Evolutionary conservation across 495 filamentous ascomycete species (phyloP).

Genomic region (Amphirosellinia nigrospora): DNA sequence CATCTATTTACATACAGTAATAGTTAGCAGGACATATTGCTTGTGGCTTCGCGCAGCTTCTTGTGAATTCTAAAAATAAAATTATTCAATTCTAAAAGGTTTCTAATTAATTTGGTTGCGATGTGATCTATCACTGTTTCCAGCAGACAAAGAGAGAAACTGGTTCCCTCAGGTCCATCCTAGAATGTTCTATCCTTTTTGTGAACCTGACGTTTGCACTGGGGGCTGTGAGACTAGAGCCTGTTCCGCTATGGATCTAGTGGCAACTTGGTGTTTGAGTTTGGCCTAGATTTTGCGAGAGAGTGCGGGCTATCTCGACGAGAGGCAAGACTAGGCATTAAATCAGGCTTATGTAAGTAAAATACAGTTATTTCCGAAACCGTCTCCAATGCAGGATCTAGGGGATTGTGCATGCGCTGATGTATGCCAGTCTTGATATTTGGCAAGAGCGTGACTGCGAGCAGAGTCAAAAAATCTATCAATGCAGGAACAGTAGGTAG

Average conservation of each 20-base stretch:
- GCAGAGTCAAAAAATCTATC: too few species aligned
- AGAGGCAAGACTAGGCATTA: not conserved
- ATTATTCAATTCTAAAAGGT: not conserved
- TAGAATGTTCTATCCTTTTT: conserved; percentile 18
- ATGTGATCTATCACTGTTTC: not conserved
- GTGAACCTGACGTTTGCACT: conserved; percentile 14
- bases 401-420: not conserved
- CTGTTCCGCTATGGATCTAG: not conserved
- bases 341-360: conserved; percentile 10
- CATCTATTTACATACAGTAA: not conserved
- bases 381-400: not conserved
- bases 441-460: not conserved
- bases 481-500: too few species aligned
- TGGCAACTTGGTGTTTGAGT: not conserved
- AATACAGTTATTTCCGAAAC: not conserved
- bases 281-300: not conserved
- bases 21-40: conserved; percentile 13
- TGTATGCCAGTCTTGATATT: not conserved
- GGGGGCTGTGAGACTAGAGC: conserved; percentile 1
- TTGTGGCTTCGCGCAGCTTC: not conserved
- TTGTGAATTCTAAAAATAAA: not conserved
- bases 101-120: not conserved
- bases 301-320: not conserved
- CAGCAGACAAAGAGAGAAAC: not conserved
- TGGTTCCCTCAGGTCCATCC: not conserved